phyloP scores from a whole-genome alignment of 768 basidiomycete genomes.

The Leccinum barrowsii region DNA sequence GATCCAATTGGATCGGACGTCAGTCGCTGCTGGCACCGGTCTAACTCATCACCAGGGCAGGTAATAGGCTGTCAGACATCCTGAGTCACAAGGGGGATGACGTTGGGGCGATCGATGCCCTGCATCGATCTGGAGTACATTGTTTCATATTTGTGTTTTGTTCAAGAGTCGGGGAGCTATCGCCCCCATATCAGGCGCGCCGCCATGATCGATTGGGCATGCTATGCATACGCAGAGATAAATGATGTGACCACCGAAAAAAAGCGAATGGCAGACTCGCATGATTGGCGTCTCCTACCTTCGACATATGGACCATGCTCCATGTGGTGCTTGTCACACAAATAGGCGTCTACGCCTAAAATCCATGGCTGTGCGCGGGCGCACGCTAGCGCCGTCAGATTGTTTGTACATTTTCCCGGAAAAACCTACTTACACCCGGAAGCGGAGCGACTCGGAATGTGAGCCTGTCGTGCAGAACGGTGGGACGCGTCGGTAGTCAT shows the following conservation, averaged over 20 bases:
- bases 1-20: neutral
- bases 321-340: neutral
- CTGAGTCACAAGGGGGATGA: neutral
- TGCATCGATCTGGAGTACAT: neutral
- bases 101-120: neutral
- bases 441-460: neutral
- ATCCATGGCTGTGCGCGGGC: neutral
- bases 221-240: neutral
- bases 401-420: neutral
- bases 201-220: neutral
- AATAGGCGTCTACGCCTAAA: neutral
- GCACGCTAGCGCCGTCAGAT: neutral
- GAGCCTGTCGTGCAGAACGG: neutral
- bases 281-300: neutral
- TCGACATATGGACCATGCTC: neutral
- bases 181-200: neutral
- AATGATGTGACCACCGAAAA: neutral
- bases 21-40: neutral
- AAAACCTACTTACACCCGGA: neutral
- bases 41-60: neutral
- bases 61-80: neutral
- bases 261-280: neutral
- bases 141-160: neutral
- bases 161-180: neutral
- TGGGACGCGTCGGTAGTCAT: neutral